Percentiles rank a stretch among this genome's conserved stretches.
These are phyloP conservation scores for Oryza coarctata DNA, from an alignment of 176 grass and related monocot species.

Conservation along the genomic window DNA sequence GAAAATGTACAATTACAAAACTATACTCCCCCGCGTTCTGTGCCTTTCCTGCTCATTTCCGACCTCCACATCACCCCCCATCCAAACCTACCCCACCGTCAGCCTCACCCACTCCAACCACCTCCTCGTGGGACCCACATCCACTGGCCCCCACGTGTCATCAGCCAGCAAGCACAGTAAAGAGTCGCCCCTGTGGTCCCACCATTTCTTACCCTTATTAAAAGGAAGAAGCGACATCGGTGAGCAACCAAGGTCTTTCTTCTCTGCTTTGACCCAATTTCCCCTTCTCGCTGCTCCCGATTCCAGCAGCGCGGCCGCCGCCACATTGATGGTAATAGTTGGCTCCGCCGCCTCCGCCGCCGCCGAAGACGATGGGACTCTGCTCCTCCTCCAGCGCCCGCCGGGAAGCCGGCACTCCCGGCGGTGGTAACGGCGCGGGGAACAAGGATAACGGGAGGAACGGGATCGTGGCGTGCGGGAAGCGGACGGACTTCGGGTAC, in stretches of 20 bases:
- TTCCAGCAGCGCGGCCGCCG: neutral
- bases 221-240: neutral
- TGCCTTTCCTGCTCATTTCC: too few relatives aligned
- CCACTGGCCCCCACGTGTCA: neutral
- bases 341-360: neutral
- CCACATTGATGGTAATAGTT: slow-evolving; percentile 42
- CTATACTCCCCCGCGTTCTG: too few relatives aligned
- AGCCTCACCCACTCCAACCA: neutral
- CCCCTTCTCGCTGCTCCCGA: neutral
- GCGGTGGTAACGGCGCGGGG: neutral
- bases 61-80: too few relatives aligned
- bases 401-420: neutral
- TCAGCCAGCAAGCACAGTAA: neutral
- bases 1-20: neutral
- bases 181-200: neutral
- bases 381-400: slow-evolving; percentile 39
- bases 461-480: slow-evolving; percentile 57
- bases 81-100: too few relatives aligned
- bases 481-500: slow-evolving; percentile 86
- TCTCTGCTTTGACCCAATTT: slow-evolving; percentile 7
- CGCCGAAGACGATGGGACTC: slow-evolving; percentile 46
- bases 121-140: neutral
- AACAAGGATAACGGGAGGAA: slow-evolving; percentile 16
- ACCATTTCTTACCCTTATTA: slow-evolving; percentile 21
- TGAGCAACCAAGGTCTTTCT: neutral